Conservation (phyloP, 2,329 filamentous ascomycete genomes). For the Teratosphaeria gauchensis region DNA sequence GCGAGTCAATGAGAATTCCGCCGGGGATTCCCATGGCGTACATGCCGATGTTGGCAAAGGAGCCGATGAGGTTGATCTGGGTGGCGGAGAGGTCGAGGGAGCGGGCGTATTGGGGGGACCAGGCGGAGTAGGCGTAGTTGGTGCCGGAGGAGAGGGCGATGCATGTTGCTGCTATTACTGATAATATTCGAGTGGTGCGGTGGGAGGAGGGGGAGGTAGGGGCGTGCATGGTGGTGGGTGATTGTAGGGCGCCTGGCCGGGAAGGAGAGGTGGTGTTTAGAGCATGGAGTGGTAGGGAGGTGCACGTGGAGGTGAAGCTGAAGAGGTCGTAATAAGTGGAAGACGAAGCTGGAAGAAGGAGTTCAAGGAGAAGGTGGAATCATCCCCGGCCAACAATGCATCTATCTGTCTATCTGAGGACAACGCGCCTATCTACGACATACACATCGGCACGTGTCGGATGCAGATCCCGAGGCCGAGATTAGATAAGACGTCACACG, state of each 20-base stretch:
- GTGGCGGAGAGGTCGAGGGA: constrained; percentile 81
- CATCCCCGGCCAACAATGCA: background rate
- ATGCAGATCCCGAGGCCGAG: too few species aligned
- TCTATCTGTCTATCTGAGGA: background rate
- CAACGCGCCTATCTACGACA: background rate
- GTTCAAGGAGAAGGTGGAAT: too few species aligned
- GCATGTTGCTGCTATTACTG: constrained; percentile 73
- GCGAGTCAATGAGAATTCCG: constrained; percentile 75
- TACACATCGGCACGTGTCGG: background rate
- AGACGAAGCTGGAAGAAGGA: too few species aligned
- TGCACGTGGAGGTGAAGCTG: background rate
- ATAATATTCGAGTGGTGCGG: constrained; percentile 61
- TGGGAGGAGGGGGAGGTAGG: constrained; percentile 36
- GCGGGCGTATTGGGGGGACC: constrained; percentile 91
- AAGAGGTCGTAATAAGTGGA: background rate
- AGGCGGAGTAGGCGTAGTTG: constrained; percentile 97
- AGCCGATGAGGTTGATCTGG: constrained; percentile 74
- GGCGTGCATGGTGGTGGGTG: constrained; percentile 1
- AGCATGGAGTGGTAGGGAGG: background rate
- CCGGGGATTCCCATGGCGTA: constrained; percentile 83
- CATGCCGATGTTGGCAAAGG: constrained; percentile 85
- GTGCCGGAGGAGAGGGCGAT: constrained; percentile 87
- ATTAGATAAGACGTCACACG: background rate
- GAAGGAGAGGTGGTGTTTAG: background rate
- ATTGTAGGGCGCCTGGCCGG: background rate